phyloP scores from a whole-genome alignment of 78 protist species.

The Dictyostelium citrinum region DNA sequence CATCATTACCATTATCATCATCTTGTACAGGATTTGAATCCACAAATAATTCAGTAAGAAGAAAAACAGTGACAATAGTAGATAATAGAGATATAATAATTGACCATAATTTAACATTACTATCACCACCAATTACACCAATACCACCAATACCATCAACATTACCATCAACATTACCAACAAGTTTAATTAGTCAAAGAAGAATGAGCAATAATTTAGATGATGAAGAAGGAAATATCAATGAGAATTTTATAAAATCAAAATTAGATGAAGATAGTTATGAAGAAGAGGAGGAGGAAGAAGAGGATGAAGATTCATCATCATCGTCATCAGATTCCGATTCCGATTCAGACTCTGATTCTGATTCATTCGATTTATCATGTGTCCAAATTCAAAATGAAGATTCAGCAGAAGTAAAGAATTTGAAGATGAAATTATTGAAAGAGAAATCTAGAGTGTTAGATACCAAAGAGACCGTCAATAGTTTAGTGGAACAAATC shows the following conservation, averaged over 20 bases:
- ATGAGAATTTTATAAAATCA: neutral
- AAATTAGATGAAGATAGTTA: neutral
- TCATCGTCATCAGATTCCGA: neutral
- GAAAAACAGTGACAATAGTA: conserved; percentile 6
- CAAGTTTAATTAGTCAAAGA: conserved; percentile 12
- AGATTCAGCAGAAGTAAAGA: conserved; percentile 49
- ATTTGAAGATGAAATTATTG: conserved; percentile 33
- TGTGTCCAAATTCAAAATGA: conserved; percentile 37
- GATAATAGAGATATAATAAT: neutral
- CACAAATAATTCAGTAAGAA: neutral
- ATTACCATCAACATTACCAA: conserved; percentile 14
- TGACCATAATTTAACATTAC: neutral
- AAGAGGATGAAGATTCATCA: neutral
- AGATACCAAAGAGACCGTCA: conserved; percentile 53
- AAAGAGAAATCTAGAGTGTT: conserved; percentile 55
- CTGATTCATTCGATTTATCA: conserved; percentile 22
- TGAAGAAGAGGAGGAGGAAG: neutral
- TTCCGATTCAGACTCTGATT: neutral
- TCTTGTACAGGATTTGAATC: neutral
- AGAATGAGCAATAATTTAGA: neutral
- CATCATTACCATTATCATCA: neutral
- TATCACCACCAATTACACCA: neutral
- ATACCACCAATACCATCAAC: conserved; percentile 14
- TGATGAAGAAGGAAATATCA: neutral
- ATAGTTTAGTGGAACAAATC: conserved; percentile 47